Percentiles rank a stretch among this genome's conserved stretches.
Evolutionary conservation across 768 basidiomycete species (phyloP).

Genomic region (Thelephora ganbajun): DNA sequence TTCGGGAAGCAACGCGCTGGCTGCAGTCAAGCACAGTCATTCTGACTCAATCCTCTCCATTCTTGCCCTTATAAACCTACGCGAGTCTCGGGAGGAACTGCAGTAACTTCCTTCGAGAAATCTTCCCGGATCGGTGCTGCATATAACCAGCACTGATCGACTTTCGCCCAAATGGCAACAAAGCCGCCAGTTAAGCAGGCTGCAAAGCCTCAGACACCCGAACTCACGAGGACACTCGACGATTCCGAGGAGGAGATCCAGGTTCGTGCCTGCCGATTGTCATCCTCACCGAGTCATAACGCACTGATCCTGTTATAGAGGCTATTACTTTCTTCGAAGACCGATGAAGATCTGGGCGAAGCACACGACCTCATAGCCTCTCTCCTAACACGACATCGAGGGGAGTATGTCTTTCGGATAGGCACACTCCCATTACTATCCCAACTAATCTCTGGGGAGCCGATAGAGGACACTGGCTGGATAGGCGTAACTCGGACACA

Average conservation of each 20-base stretch:
- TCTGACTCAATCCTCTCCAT: background rate
- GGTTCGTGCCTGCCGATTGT: conserved; percentile 20
- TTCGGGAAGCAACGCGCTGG: background rate
- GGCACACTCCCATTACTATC: conserved; percentile 50
- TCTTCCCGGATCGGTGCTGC: background rate
- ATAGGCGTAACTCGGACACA: conserved; percentile 33
- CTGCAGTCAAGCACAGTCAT: background rate
- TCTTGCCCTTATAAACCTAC: background rate
- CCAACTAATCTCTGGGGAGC: conserved; percentile 40
- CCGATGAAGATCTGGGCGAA: conserved; percentile 30
- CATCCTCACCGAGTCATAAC: background rate
- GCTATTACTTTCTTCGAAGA: conserved; percentile 28
- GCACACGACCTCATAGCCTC: conserved; percentile 55
- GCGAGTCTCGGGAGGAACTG: background rate
- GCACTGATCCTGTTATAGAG: conserved; percentile 18
- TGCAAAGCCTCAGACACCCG: background rate
- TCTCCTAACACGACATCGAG: conserved; percentile 50
- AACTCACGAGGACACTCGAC: conserved; percentile 1
- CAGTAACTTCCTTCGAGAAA: background rate
- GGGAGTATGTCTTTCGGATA: conserved; percentile 66
- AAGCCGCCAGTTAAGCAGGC: background rate
- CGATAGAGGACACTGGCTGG: conserved; percentile 36
- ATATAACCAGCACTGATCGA: too few species aligned
- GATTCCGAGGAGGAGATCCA: conserved; percentile 44
- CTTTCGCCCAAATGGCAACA: background rate